Evolutionary conservation across 2,329 filamentous ascomycete genomes (phyloP).

Genomic region (Phialophora verrucosa): DNA sequence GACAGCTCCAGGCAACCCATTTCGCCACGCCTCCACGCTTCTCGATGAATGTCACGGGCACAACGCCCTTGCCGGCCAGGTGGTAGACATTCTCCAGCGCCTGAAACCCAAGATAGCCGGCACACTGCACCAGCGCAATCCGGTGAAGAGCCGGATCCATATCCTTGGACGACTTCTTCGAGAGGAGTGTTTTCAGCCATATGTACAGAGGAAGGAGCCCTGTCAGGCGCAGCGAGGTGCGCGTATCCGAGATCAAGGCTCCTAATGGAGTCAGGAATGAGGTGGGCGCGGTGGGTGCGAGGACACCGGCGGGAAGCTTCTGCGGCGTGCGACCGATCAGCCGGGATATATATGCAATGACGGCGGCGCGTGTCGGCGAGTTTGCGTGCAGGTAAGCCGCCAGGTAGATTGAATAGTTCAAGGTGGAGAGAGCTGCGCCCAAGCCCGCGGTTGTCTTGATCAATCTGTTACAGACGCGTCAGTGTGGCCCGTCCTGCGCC

Average conservation of each 20-base stretch:
- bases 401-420: conserved; percentile 70
- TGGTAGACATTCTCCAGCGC: conserved; percentile 82
- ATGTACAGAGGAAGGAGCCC: conserved; percentile 76
- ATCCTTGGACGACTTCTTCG: conserved; percentile 40
- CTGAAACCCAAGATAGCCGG: conserved; percentile 73
- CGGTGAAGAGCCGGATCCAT: conserved; percentile 54
- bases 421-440: conserved; percentile 71
- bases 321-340: conserved; percentile 36
- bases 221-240: conserved; percentile 63
- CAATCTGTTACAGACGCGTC: conserved; percentile 53
- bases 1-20: conserved; percentile 73
- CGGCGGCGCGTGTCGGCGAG: conserved; percentile 46
- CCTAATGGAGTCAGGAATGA: conserved; percentile 54
- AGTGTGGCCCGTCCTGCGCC: not conserved
- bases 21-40: conserved; percentile 56
- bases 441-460: conserved; percentile 71
- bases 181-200: conserved; percentile 70
- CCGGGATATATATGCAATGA: conserved; percentile 33
- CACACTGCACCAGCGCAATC: conserved; percentile 72
- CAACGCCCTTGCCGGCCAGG: conserved; percentile 73
- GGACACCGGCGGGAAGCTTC: conserved; percentile 33
- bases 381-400: conserved; percentile 63
- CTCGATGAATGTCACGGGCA: conserved; percentile 54
- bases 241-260: conserved; percentile 58
- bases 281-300: conserved; percentile 57